Conservation (phyloP, 495 filamentous ascomycete species). For the Xanthoparmelia taractica region DNA sequence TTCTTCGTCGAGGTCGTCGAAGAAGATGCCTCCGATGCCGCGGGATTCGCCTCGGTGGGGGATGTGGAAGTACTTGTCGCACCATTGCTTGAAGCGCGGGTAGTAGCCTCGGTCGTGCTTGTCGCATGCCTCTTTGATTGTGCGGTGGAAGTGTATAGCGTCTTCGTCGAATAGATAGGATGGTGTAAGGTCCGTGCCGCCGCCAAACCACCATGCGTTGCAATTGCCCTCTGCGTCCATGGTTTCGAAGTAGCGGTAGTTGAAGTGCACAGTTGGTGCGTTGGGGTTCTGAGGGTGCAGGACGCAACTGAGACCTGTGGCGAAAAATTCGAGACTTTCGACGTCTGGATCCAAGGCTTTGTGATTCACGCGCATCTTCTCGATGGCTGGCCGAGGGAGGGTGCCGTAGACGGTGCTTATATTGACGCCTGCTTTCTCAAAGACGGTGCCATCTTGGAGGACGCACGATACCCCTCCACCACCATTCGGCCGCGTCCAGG, state of each 20-base stretch:
- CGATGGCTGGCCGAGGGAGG: constrained; percentile 76
- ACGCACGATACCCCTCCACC: constrained; percentile 87
- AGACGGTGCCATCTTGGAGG: constrained; percentile 89
- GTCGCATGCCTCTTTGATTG: constrained; percentile 88
- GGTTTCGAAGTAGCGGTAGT: constrained; percentile 99
- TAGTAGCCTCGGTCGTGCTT: constrained; percentile 90
- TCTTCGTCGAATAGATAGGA: constrained; percentile 95
- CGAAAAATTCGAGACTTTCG: constrained; percentile 85
- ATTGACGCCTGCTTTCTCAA: constrained; percentile 97
- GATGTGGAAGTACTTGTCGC: constrained; percentile 92
- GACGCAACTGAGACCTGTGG: constrained; percentile 84
- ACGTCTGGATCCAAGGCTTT: constrained; percentile 75
- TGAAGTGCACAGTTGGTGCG: constrained; percentile 95
- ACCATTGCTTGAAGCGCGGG: constrained; percentile 95
- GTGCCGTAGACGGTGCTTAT: constrained; percentile 91
- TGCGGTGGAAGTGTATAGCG: constrained; percentile 90
- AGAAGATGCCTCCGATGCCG: constrained; percentile 95
- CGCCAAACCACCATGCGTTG: constrained; percentile 94
- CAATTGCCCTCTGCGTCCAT: constrained; percentile 54
- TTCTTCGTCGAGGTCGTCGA: constrained; percentile 85
- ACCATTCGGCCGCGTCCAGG: constrained; percentile 80
- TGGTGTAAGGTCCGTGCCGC: constrained; percentile 89
- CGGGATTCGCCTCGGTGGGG: constrained; percentile 85
- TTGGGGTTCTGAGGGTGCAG: constrained; percentile 91
- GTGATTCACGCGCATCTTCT: constrained; percentile 92